Conservation (phyloP, 2,329 filamentous ascomycete species). For the Xylaria sp. region DNA sequence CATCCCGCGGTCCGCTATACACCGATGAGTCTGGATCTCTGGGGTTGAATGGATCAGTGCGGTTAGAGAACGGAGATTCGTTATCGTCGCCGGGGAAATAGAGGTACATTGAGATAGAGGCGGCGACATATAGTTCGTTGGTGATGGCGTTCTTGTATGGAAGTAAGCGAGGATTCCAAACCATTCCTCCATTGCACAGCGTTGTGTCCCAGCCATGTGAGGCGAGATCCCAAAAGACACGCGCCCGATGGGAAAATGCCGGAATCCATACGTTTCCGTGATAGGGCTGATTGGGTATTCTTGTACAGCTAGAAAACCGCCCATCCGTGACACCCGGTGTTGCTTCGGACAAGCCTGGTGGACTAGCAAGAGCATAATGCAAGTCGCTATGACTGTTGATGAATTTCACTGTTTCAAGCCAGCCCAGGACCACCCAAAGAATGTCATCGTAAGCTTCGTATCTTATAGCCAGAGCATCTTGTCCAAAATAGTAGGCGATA, state of each 20-base stretch:
- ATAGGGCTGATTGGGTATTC: slow-evolving; percentile 66
- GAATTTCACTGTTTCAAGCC: slow-evolving; percentile 85
- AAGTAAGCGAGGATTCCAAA: slow-evolving; percentile 82
- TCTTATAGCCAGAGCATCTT: slow-evolving; percentile 79
- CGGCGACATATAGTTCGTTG: slow-evolving; percentile 88
- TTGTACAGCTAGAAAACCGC: not conserved
- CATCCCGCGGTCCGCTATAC: slow-evolving; percentile 59
- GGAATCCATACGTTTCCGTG: slow-evolving; percentile 80
- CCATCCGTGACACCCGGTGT: slow-evolving; percentile 44
- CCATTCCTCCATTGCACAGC: slow-evolving; percentile 88
- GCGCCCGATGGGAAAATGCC: slow-evolving; percentile 83
- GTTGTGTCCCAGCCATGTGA: slow-evolving; percentile 82
- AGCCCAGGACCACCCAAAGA: slow-evolving; percentile 92
- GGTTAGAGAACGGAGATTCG: slow-evolving; percentile 70
- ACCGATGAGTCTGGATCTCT: slow-evolving; percentile 51
- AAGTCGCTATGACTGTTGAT: slow-evolving; percentile 73
- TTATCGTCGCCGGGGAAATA: slow-evolving; percentile 86
- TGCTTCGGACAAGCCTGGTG: slow-evolving; percentile 35
- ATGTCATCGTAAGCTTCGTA: slow-evolving; percentile 90
- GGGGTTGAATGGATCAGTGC: slow-evolving; percentile 18
- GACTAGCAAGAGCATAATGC: slow-evolving; percentile 61
- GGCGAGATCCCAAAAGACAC: slow-evolving; percentile 87
- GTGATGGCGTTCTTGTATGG: slow-evolving; percentile 98
- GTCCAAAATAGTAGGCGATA: slow-evolving; percentile 84
- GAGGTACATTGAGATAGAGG: slow-evolving; percentile 89